These are phyloP conservation scores for Acrodontium crateriforme DNA, from an alignment of 2,329 filamentous ascomycete species.

Conservation along the genomic window DNA sequence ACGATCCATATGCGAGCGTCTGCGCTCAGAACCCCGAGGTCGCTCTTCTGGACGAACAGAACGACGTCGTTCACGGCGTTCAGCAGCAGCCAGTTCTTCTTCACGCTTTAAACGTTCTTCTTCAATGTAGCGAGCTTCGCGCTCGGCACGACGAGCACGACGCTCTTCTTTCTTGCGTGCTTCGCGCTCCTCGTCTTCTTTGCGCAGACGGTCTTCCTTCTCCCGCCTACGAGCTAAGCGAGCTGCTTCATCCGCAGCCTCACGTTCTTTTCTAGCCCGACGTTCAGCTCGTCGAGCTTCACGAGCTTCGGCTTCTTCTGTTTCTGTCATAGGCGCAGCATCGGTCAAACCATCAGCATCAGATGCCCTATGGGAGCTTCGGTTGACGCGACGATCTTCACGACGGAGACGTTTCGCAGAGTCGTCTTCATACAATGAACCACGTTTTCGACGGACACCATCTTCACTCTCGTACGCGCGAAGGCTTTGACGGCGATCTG, in stretches of 20 bases:
- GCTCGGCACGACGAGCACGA: constrained; percentile 15
- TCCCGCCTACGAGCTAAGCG: constrained; percentile 14
- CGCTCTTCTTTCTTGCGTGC: constrained; percentile 14
- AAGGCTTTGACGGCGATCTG: constrained; percentile 18
- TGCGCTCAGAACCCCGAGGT: constrained; percentile 14
- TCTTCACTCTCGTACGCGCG: constrained; percentile 23
- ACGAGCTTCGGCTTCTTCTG: constrained; percentile 17
- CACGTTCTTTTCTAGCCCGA: constrained; percentile 20
- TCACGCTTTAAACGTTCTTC: constrained; percentile 17
- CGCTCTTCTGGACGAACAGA: too few relatives aligned
- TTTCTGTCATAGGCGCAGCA: constrained; percentile 14
- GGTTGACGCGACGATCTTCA: constrained; percentile 22
- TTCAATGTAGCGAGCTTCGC: constrained; percentile 17
- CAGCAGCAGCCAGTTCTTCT: constrained; percentile 15
- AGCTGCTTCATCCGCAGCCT: constrained; percentile 27
- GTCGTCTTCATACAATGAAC: constrained; percentile 20
- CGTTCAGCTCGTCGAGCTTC: constrained; percentile 23
- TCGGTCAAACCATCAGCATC: constrained; percentile 17
- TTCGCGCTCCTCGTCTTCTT: constrained; percentile 17
- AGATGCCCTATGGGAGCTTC: constrained; percentile 16
- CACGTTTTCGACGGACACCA: constrained; percentile 19
- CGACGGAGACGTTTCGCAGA: constrained; percentile 22
- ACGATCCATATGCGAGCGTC: constrained; percentile 10
- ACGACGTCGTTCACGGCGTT: constrained; percentile 18
- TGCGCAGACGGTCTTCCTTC: constrained; percentile 13